phyloP scores from a whole-genome alignment of 1,284 basidiomycete genomes.

The Schizophyllum commune region DNA sequence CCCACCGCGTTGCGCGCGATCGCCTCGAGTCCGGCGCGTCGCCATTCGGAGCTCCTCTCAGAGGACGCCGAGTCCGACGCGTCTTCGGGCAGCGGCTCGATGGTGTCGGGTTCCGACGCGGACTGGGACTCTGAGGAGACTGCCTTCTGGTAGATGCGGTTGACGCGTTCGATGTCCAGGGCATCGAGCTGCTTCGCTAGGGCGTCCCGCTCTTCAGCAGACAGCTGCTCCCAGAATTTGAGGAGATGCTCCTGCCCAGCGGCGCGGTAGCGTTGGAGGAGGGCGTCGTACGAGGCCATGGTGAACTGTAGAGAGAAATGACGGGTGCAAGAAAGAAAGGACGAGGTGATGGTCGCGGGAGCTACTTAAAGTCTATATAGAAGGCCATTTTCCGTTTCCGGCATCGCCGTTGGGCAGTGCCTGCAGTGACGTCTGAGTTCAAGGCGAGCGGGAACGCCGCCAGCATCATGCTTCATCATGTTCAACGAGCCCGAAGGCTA shows the following conservation, averaged over 20 bases:
- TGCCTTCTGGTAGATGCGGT: conserved; percentile 80
- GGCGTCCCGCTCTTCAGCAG: conserved; percentile 52
- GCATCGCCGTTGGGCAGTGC: neutral
- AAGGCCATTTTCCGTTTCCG: neutral
- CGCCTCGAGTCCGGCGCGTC: conserved; percentile 69
- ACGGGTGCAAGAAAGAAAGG: neutral
- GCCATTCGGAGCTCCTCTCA: conserved; percentile 62
- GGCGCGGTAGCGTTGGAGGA: conserved; percentile 58
- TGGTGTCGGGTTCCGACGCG: conserved; percentile 38
- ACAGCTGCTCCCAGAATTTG: conserved; percentile 77
- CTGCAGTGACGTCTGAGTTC: neutral
- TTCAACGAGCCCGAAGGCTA: neutral
- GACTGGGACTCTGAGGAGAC: conserved; percentile 46
- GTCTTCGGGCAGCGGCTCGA: conserved; percentile 75
- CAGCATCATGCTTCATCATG: neutral
- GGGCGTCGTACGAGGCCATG: conserved; percentile 30
- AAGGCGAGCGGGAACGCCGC: neutral
- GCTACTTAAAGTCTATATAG: neutral
- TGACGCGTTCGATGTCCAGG: conserved; percentile 89
- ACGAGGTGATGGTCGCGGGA: neutral
- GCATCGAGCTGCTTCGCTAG: conserved; percentile 71
- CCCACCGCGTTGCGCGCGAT: conserved; percentile 80
- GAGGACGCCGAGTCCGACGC: conserved; percentile 61
- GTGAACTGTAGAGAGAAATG: neutral
- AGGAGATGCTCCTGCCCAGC: conserved; percentile 89